Evolutionary conservation across 2,329 filamentous ascomycete species (phyloP), one percentile per base, ranked within the genome.

Genomic region (Fusarium torreyae): DNA sequence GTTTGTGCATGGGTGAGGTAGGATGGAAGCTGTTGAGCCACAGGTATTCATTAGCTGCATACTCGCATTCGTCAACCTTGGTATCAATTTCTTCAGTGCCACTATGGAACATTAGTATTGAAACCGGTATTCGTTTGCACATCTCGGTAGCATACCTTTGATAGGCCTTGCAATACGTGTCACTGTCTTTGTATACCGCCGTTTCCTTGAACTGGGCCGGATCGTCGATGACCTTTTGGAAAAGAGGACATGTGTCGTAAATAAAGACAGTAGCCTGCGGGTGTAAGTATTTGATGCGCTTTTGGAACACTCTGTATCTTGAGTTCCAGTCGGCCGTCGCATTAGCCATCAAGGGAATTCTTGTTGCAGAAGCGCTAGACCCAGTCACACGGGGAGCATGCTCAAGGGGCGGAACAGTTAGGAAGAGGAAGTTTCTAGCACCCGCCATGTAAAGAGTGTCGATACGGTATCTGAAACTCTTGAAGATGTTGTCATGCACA

Each of bases 11-110:
- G 14, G 50, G 50, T 5, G 14, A 33, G 2, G 50, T 53, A 6
- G 50, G 50, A 13, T 53, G 50, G 7, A 53, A 18, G n/a, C 43
- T 22, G 1, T 53, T 53, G 7, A 33, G 18, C 50, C 50, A 53
- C 3, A 53, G 7, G 18, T 53, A 53, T 11, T 53, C 24, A 9
- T 53, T 13, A 33, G 38, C 50, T 7, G 50, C 50, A 20, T 53
- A 53, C 38, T 53, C 43, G 15, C 50, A 53, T 17, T 17, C 10
- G 14, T 17, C 28, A 15, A 22, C 10, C 24, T 53, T 53, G 8
- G 50, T 13, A 15, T 43, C 24, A 3, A 38, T 38, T 5, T 18
- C 17, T 8, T 20, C 18, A 3, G 50, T 33, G 31, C 38, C 38
- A 14, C 50, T 53, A 11, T 18, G 9, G 10, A 7, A 17, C 7